Base-by-base conservation (phyloP, 805 yeast genomes). In the Candida chauliodis region DNA sequence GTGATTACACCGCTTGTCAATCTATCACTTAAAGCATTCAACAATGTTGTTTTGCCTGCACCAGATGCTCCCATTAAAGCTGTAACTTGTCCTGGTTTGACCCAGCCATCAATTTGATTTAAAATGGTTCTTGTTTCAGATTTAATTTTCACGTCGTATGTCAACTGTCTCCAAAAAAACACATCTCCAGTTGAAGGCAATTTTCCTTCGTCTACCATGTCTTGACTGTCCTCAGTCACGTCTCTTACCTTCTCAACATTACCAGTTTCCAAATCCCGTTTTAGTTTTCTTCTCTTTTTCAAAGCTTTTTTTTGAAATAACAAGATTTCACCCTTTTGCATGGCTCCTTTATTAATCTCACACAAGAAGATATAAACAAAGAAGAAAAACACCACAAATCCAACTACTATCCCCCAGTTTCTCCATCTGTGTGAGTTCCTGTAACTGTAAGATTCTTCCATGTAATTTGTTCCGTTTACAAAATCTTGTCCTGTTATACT, bases 21-120 rank as follows among this genome's bases (percentile, higher is more conserved):
- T 58, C 90, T 74, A 51, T 79, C 84, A 14, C 87, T 80, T 43
- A 83, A 69, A 46, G 81, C 79, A 56, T 83, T 82, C 49, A 84
- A 67, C 41, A 83, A 63, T 3, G 90, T 84, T 16, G 91, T 83
- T 53, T 83, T 83, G 65, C 90, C 90, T 31, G 90, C 90, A 65
- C 90, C 90, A 25, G 90, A 82, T 37, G 81, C 84, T 53, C 90
- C 90, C 89, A 83, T 83, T 42, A 83, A 67, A 5, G 90, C 91
- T 27, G 89, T 82, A 58, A 83, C 67, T 39, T 84, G 81, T 50
- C 91, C 91, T n/a, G 90, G 91, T 52, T 78, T 79, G 38, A 81
- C 86, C 69, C 78, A 83, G 33, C 91, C 91, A 50, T 57, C 61
- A 13, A 63, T 56, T 29, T 52, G 53, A 45, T 63, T 48, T 56